A percentile compares a stretch with the other conserved stretches of the same genome.
phyloP scores from a whole-genome alignment of 2,329 filamentous ascomycete species.

The Sclerotinia sclerotiorum region DNA sequence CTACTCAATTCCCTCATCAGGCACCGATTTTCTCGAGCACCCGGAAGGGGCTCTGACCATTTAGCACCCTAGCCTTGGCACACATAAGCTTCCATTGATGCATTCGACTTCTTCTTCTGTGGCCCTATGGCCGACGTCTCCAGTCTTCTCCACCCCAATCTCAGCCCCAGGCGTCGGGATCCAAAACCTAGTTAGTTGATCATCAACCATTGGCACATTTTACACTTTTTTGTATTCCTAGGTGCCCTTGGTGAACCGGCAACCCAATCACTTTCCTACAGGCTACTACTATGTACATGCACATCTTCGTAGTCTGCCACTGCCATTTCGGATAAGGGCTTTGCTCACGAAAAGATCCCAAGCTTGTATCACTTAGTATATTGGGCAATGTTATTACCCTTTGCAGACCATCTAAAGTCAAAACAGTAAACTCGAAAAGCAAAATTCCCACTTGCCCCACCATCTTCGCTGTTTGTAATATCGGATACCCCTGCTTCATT shows the following conservation, averaged over 20 bases:
- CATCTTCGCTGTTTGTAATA: slow-evolving; percentile 28
- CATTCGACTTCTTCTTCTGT: slow-evolving; percentile 22
- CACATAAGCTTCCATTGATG: slow-evolving; percentile 21
- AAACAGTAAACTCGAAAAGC: slow-evolving; percentile 17
- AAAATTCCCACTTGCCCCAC: slow-evolving; percentile 24
- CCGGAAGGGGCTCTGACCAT: slow-evolving; percentile 1
- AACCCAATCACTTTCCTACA: slow-evolving; percentile 25
- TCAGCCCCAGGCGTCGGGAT: slow-evolving; percentile 31
- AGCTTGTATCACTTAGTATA: not conserved
- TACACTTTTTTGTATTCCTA: slow-evolving; percentile 16
- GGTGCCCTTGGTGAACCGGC: slow-evolving; percentile 23
- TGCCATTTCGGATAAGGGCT: slow-evolving; percentile 34
- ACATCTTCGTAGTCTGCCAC: slow-evolving; percentile 33
- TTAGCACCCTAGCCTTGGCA: slow-evolving; percentile 17
- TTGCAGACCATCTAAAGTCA: slow-evolving; percentile 18
- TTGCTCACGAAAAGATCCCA: slow-evolving; percentile 20
- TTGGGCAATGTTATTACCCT: slow-evolving; percentile 14
- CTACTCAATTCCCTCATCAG: slow-evolving; percentile 12
- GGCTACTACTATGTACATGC: slow-evolving; percentile 26
- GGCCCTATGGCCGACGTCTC: slow-evolving; percentile 17
- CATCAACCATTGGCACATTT: slow-evolving; percentile 28
- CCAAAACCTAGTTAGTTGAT: slow-evolving; percentile 30
- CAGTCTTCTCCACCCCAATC: slow-evolving; percentile 20
- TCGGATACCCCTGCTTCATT: slow-evolving; percentile 23
- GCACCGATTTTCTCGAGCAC: not conserved